phyloP scores from a whole-genome alignment of 306 rosid species.

The Mimosa bimucronata region DNA sequence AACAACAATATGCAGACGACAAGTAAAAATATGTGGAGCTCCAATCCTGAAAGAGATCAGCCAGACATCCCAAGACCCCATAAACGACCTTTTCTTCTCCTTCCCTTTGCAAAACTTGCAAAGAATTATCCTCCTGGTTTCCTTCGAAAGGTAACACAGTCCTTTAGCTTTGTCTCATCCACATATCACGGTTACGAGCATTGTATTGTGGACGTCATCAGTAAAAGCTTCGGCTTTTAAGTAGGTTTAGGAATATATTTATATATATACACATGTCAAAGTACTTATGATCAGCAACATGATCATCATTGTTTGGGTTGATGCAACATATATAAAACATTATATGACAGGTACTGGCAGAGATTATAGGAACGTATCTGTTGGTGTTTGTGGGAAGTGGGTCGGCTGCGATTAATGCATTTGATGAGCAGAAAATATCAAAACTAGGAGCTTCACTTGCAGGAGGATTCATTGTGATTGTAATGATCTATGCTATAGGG shows the following conservation, averaged over 20 bases:
- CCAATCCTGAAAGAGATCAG: conserved; percentile 19
- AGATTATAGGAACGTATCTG: conserved; percentile 66
- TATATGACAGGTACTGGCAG: conserved; percentile 64
- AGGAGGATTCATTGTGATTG: conserved; percentile 71
- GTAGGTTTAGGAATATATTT: neutral
- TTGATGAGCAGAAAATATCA: conserved; percentile 59
- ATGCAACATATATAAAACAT: neutral
- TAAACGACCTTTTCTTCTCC: neutral
- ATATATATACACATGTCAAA: no score
- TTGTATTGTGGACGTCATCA: no score
- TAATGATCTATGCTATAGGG: conserved; percentile 83
- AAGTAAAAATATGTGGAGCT: conserved; percentile 19
- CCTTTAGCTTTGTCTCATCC: neutral
- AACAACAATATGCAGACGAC: conserved; percentile 34
- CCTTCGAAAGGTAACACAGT: conserved; percentile 48
- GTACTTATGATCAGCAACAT: no score
- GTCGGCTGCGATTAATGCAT: conserved; percentile 53
- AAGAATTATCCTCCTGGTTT: conserved; percentile 58
- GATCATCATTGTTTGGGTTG: neutral
- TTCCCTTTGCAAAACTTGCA: conserved; percentile 28
- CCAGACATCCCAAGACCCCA: conserved; percentile 28
- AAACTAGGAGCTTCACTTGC: conserved; percentile 75
- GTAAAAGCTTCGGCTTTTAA: neutral
- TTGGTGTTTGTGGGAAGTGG: conserved; percentile 86
- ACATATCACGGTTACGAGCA: no score